Evolutionary conservation across 208 protist species (phyloP), one percentile per base, ranked within the genome.

Genomic region (Porcisia hertigi): DNA sequence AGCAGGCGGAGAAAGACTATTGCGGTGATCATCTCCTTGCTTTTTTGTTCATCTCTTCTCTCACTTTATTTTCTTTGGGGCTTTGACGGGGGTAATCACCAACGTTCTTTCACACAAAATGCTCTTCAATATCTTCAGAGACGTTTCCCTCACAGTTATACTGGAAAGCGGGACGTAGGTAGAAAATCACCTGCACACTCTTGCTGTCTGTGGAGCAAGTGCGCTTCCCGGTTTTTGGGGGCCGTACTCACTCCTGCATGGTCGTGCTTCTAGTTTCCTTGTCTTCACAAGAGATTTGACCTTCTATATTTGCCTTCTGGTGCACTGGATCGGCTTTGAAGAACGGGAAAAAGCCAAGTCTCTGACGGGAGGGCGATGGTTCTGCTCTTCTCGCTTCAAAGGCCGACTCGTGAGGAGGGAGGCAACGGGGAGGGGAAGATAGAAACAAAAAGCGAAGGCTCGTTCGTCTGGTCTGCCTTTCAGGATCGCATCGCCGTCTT

Each of bases 401-500:
- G 49, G 14, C 71, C 55, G 57, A 4, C 58, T 34, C n/a, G 20
- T 36, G 52, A 62, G 45, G 71, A 52, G 5, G 67, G 58, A 7
- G 71, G 43, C 41, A 65, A 55, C 30, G 30, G 12, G 18, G 8
- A 64, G 23, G 23, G n/a, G 52, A 59, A 49, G 16, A 67, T 53
- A 36, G 59, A 76, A 23, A 34, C 52, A 20, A 82, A 77, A 23
- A 41, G 63, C 34, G 36, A 82, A 59, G 63, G 36, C n/a, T n/a
- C n/a, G 25, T 82, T 69, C 36, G 73, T 47, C 20, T 82, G 78
- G 78, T 78, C 78, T 7, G 77, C 78, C 16, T 82, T 82, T 34
- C 67, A 82, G 62, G 69, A 82, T 54, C 78, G 73, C 52, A 64
- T 82, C 14, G 78, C 78, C 41, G 78, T 82, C 23, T 55, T 82